Conservation (phyloP, 805 yeast genomes). For the Yueomyces sp. region DNA sequence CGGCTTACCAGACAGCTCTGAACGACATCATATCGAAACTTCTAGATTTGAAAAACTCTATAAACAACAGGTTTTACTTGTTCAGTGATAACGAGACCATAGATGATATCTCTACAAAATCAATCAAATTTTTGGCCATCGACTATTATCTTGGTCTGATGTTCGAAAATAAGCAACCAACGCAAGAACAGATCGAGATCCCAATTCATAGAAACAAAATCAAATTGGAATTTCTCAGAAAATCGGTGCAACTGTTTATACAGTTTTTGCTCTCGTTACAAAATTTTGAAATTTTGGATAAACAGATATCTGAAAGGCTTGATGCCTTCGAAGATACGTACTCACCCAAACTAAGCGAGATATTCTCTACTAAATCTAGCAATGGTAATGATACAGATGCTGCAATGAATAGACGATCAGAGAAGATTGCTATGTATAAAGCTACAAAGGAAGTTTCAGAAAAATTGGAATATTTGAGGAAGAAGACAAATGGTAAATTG, state of each 20-base stretch:
- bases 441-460: slow-evolving; percentile 39
- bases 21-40: slow-evolving; percentile 28
- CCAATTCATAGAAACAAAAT: slow-evolving; percentile 8
- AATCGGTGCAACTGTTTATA: slow-evolving; percentile 31
- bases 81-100: slow-evolving; percentile 62
- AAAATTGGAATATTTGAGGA: slow-evolving; percentile 30
- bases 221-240: slow-evolving; percentile 26
- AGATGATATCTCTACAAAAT: slow-evolving; percentile 53
- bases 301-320: slow-evolving; percentile 26
- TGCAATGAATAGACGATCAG: slow-evolving; percentile 40
- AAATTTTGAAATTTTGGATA: slow-evolving; percentile 32
- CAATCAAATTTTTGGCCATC: slow-evolving; percentile 45
- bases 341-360: slow-evolving; percentile 27
- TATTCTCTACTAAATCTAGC: slow-evolving; percentile 8
- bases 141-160: slow-evolving; percentile 44
- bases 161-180: slow-evolving; percentile 18
- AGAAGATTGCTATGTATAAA: slow-evolving; percentile 58
- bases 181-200: slow-evolving; percentile 4
- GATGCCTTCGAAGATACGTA: slow-evolving; percentile 29
- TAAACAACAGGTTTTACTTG: slow-evolving; percentile 34
- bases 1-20: slow-evolving; percentile 29
- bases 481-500: slow-evolving; percentile 15
- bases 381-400: slow-evolving; percentile 7
- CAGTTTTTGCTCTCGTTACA: slow-evolving; percentile 33
- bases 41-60: slow-evolving; percentile 29